Evolutionary conservation across 495 filamentous ascomycete genomes (phyloP), one percentile per base, ranked within the genome.

Genomic region (Amphirosellinia nigrospora): DNA sequence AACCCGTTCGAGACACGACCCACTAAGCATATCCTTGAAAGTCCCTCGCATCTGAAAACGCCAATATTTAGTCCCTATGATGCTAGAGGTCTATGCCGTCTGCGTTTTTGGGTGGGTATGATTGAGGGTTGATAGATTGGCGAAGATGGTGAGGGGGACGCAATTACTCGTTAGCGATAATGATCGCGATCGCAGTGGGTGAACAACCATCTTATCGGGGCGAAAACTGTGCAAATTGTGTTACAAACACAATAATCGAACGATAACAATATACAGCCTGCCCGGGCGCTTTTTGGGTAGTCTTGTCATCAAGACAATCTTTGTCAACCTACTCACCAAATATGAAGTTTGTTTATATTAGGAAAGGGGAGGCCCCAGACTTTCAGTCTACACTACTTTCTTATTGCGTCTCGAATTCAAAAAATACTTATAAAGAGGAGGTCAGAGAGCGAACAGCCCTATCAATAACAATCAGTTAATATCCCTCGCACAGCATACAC

Each of bases 231-330:
- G n/a, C n/a, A n/a, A n/a, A n/a, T n/a, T n/a, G n/a, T n/a, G n/a
- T n/a, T n/a, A n/a, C n/a, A n/a, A n/a, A n/a, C n/a, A n/a, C n/a
- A n/a, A n/a, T n/a, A n/a, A n/a, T n/a, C n/a, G n/a, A n/a, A n/a
- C n/a, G n/a, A n/a, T n/a, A n/a, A n/a, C n/a, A n/a, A n/a, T n/a
- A n/a, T n/a, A n/a, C 48, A 13, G 71, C 75, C 0, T 80, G 76
- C 23, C 76, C 74, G 4, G 76, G 0, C 69, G 73, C 3, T 75
- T 72, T 43, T 73, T 75, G 21, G 73, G 71, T 3, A 70, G 62
- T n/a, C 39, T 55, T 0, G 66, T 65, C 32, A 53, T 78, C 68
- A 79, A 79, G 53, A 70, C 74, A 6, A 39, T 75, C n/a, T 52
- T 75, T 10, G 69, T 66, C 52, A 73, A 76, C 67, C 5, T 71